These are phyloP conservation scores for Penstemon davidsonii DNA, from an alignment of 257 asterid genomes.

Conservation along the genomic window DNA sequence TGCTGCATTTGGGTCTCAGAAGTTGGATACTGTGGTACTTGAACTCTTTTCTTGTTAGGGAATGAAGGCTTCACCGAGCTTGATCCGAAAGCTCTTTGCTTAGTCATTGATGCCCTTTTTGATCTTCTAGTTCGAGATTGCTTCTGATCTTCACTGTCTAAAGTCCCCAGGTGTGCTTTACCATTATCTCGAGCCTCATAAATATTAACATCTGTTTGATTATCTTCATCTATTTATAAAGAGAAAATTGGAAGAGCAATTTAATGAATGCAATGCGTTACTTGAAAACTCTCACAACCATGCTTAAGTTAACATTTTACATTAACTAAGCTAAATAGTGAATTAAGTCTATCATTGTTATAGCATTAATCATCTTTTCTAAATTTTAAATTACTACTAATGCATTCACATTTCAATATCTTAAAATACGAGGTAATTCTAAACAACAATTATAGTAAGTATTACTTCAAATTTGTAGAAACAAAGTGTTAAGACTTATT, in stretches of 20 bases:
- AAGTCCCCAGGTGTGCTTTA: conserved; percentile 21
- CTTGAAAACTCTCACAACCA: not conserved
- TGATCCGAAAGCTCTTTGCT: conserved; percentile 31
- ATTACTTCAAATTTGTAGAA: not conserved
- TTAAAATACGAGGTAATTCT: not conserved
- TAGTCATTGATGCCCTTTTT: conserved; percentile 29
- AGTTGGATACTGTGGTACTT: conserved; percentile 50
- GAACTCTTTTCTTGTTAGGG: conserved; percentile 91
- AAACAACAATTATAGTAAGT: not conserved
- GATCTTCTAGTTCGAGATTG: conserved; percentile 41
- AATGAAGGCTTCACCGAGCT: conserved; percentile 54
- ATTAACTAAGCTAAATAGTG: not conserved
- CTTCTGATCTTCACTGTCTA: conserved; percentile 32
- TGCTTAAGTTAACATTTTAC: not conserved
- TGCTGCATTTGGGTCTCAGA: conserved; percentile 43
- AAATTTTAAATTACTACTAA: not conserved
- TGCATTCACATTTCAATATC: conserved; percentile 2
- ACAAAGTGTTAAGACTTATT: too few relatives aligned
- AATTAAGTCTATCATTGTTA: not conserved
- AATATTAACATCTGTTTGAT: conserved; percentile 28
- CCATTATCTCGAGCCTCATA: conserved; percentile 33
- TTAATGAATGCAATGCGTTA: not conserved
- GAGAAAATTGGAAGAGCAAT: conserved; percentile 21
- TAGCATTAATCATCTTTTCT: not conserved
- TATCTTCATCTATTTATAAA: conserved; percentile 33